Base-by-base conservation (phyloP, 1,139 yeast species). In the Ashbya aceris region DNA sequence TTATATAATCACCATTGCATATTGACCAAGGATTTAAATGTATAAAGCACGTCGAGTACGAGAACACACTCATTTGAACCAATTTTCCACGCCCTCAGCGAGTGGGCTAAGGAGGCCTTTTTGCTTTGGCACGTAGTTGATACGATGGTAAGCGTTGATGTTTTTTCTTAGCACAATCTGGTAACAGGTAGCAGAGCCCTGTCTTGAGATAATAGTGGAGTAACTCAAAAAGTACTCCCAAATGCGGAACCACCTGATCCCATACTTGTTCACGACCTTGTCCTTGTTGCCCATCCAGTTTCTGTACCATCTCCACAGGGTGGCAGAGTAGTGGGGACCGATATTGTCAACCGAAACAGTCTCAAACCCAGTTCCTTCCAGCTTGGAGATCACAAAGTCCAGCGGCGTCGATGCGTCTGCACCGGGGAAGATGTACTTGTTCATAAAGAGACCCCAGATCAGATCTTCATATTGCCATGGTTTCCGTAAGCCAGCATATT, bases 331-430 rank as follows among this genome's bases (percentile, higher is more conserved):
- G 64, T 84, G 91, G 44, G 86, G 95, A 64, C 96, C 96, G 56
- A 86, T 82, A 66, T 83, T 86, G 66, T 87, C 96, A 48, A 83
- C 69, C 39, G 84, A 73, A 43, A 80, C 89, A 55, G 84, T 76
- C 69, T 86, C 96, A 62, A 86, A 86, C 3, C 95, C 95, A 50
- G 82, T 77, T 33, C 77, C 78, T 69, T 86, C 96, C 61, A 87
- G 76, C 53, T 77, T 71, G 49, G 81, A 76, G 48, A 81, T 71
- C 51, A 84, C 91, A 62, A 83, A 87, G 45, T 86, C 85, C 56
- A 87, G 75, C 40, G 96, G 96, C 44, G 96, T 87, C 7, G 95
- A 84, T 39, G 96, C 96, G 68, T 86, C 96, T 42, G 96, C 96
- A 68, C 96, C 96, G 38, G 96, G 96, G 86, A 86, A 86, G 61